Evolutionary conservation across 768 basidiomycete species (phyloP).

Genomic region (Basidioascus undulatus): DNA sequence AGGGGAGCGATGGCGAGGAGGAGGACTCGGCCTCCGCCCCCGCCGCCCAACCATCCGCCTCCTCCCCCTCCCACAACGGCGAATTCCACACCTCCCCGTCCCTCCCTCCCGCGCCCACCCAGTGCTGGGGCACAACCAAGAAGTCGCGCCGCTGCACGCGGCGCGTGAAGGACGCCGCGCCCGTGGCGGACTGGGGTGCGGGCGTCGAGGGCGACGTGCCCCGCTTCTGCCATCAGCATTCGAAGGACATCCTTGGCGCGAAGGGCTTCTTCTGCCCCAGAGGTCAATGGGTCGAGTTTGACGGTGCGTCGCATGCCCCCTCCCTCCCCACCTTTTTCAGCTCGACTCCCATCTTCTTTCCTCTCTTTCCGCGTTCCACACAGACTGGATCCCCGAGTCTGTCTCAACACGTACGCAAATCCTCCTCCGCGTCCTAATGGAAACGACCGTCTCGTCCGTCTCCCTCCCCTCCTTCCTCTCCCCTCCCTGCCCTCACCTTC

Average conservation of each 20-base stretch:
- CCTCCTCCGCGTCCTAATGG: slow-evolving; percentile 32
- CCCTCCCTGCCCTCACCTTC: too few species aligned
- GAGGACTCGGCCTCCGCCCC: too few species aligned
- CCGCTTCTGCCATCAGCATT: slow-evolving; percentile 44
- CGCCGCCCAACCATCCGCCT: too few species aligned
- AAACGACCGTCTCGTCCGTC: slow-evolving; percentile 24
- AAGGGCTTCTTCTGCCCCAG: slow-evolving; percentile 34
- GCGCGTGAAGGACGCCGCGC: slow-evolving; percentile 26
- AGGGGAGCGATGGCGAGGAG: slow-evolving; percentile 4
- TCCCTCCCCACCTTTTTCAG: not conserved
- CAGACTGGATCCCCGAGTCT: slow-evolving; percentile 49
- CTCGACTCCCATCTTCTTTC: slow-evolving; percentile 6
- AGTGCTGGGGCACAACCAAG: slow-evolving; percentile 43
- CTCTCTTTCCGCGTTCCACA: not conserved
- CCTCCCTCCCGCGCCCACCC: too few species aligned
- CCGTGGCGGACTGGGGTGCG: too few species aligned
- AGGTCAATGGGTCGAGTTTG: slow-evolving; percentile 33
- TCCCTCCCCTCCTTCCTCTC: too few species aligned
- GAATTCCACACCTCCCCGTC: too few species aligned
- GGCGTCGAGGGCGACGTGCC: slow-evolving; percentile 18
- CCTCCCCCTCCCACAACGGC: slow-evolving; percentile 8
- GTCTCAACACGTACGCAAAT: slow-evolving; percentile 35
- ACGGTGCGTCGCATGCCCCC: slow-evolving; percentile 21
- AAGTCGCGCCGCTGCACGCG: slow-evolving; percentile 37
- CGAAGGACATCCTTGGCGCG: slow-evolving; percentile 28